Base-by-base conservation (phyloP, 2,329 filamentous ascomycete genomes). In the Microcyclospora pomicola region DNA sequence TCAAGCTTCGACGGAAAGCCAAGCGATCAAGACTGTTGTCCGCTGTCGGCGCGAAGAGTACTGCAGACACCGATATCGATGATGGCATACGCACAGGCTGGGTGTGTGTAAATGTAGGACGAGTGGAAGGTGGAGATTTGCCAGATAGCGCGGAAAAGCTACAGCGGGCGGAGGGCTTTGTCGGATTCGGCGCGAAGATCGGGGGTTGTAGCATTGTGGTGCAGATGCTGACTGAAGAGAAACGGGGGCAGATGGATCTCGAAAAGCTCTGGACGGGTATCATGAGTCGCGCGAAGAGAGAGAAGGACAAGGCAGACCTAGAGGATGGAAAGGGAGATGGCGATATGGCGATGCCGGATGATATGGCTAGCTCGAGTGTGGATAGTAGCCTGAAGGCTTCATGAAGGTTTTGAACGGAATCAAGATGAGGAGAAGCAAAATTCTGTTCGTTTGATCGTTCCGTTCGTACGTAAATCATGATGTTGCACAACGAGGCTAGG, bases 31-130 rank as follows among this genome's bases (percentile, higher is more conserved):
- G 84, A 58, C 66, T 95, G 43, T 65, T 93, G 48, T 85, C 82
- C 11, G 81, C 73, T 42, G 73, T 75, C 0, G 75, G 77, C n/a
- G 69, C 72, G 34, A 63, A 66, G 34, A 47, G 61, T 6, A 67
- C 74, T 5, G 73, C 74, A 9, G 68, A 69, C 9, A 73, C 74
- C 10, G 69, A 70, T 11, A 65, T 71, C 1, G 87, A 94, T 49
- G 84, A 95, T 53, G 88, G 87, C 2, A 82, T 94, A 37, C 79
- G 81, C 10, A 95, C 88, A 1, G 87, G 86, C 9, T 98, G 91
- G 91, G 81, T 98, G 14, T 98, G 91, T 60, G 82, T 96, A 43
- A 92, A 94, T 55, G 72, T 91, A 9, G 84, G 83, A 4, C 73
- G 73, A 12, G 69, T 85, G 1, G 73, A 80, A 32, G 84, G 83